These are phyloP conservation scores for Mycena alexandri DNA, from an alignment of 768 basidiomycete species.

Conservation along the genomic window DNA sequence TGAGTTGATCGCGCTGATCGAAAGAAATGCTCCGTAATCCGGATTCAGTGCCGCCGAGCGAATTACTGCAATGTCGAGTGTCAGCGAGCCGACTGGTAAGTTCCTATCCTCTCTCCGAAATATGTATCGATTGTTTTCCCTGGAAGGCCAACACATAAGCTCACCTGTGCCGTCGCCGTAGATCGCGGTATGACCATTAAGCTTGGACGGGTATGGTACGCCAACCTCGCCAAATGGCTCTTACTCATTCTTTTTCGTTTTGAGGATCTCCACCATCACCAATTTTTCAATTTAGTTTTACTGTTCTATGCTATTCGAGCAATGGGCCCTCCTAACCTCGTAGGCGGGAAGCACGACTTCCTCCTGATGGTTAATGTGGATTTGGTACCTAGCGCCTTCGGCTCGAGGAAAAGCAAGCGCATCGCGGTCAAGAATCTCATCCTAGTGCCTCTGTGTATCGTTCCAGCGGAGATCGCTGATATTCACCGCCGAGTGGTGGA, in stretches of 20 bases:
- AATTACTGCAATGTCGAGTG: slow-evolving; percentile 17
- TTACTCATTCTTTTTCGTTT: too few species aligned
- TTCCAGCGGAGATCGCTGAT: slow-evolving; percentile 4
- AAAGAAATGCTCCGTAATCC: neutral
- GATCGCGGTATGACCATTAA: too few species aligned
- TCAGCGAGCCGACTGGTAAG: slow-evolving; percentile 15
- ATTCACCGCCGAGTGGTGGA: slow-evolving; percentile 11
- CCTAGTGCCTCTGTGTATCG: slow-evolving; percentile 14
- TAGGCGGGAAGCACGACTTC: slow-evolving; percentile 10
- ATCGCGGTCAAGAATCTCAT: slow-evolving; percentile 16
- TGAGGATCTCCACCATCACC: slow-evolving; percentile 18
- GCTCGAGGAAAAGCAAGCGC: neutral
- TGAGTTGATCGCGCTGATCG: neutral
- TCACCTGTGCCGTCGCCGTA: neutral
- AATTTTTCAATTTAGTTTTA: slow-evolving; percentile 18
- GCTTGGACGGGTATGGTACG: too few species aligned
- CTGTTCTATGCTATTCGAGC: slow-evolving; percentile 12
- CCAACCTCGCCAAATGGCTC: too few species aligned
- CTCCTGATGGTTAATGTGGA: slow-evolving; percentile 19
- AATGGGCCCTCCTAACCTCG: slow-evolving; percentile 15
- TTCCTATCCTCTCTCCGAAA: neutral
- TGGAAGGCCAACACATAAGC: slow-evolving; percentile 18
- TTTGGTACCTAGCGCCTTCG: slow-evolving; percentile 1
- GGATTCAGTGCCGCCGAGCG: slow-evolving; percentile 7
- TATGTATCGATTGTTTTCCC: too few species aligned